These are phyloP conservation scores for Neurospora africana DNA, from an alignment of 495 filamentous ascomycete species.

Conservation along the genomic window DNA sequence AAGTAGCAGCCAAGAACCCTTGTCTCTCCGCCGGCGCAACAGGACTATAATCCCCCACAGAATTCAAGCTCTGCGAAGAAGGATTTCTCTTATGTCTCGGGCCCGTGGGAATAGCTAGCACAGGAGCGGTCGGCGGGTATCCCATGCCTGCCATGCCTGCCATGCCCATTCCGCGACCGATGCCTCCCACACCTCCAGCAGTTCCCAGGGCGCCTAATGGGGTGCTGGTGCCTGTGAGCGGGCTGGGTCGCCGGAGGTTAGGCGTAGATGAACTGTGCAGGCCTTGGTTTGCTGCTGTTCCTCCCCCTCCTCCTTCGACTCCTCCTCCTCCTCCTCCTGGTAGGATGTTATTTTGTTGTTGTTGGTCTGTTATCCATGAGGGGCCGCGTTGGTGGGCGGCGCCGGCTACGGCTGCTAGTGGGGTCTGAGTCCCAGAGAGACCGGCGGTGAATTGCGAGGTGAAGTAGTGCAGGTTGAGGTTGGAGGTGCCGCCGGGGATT, in stretches of 20 bases:
- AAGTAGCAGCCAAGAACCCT: slow-evolving; percentile 4
- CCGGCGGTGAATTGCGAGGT: slow-evolving; percentile 72
- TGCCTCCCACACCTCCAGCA: background rate
- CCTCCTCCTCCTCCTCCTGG: background rate
- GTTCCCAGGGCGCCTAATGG: background rate
- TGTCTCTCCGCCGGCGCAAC: slow-evolving; percentile 1
- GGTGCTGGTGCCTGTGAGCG: slow-evolving; percentile 4
- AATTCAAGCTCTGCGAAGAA: slow-evolving; percentile 32
- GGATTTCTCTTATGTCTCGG: slow-evolving; percentile 30
- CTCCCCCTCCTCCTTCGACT: too few species aligned
- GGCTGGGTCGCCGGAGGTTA: slow-evolving; percentile 6
- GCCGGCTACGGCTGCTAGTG: slow-evolving; percentile 77
- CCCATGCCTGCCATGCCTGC: background rate
- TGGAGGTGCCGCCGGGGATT: slow-evolving; percentile 77
- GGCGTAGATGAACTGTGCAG: slow-evolving; percentile 21
- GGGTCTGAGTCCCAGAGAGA: slow-evolving; percentile 76
- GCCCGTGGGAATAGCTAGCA: background rate
- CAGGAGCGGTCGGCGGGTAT: background rate
- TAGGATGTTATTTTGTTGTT: background rate
- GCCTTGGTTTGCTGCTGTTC: background rate
- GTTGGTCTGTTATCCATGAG: slow-evolving; percentile 28
- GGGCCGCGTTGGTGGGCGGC: slow-evolving; percentile 32
- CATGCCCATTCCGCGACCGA: slow-evolving; percentile 1
- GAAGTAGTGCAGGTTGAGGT: slow-evolving; percentile 83
- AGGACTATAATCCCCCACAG: slow-evolving; percentile 26